Evolutionary conservation across 768 basidiomycete genomes (phyloP), one percentile per base, ranked within the genome.

Genomic region (Lactarius quietus): DNA sequence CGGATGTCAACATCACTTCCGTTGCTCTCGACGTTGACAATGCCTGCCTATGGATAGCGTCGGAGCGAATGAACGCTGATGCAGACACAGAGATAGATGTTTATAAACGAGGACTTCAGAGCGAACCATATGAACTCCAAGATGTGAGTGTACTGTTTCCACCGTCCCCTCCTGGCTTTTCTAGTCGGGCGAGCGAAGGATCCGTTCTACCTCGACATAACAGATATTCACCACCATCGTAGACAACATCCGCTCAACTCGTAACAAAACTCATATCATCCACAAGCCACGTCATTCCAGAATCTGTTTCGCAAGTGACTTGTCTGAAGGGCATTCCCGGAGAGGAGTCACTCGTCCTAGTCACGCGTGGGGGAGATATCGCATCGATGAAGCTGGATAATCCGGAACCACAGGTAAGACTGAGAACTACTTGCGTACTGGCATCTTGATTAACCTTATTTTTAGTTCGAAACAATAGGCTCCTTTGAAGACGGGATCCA

Each of bases 301-400:
- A 63, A 8, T 65, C 70, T 45, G 74, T 76, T 33, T 70, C 76
- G 9, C 76, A 76, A 45, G 72, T 88, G 52, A 76, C 80, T 12
- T 77, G 82, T 4, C 78, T 81, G 15, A 78, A 85, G 1, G 74
- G 87, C 69, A 87, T 92, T 76, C 75, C 86, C 35, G 89, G 92
- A 74, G 83, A 86, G 71, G 80, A 86, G 56, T 79, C 81, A 2
- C 76, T 98, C 12, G 85, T 82, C 6, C 73, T 88, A 10, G 82
- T 96, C 17, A 85, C 87, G 69, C 81, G 85, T 8, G 83, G 85
- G 9, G 96, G 96, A 58, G 95, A 97, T 71, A 93, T 98, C 62
- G 86, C 85, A 10, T 85, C 86, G 45, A 73, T 90, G 54, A 76
- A 82, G 17, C 70, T 91, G 54, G 80, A 85, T 61, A 80, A 86